Evolutionary conservation across 345 rosid genomes (phyloP).

Genomic region (Moricandia moricandioides): DNA sequence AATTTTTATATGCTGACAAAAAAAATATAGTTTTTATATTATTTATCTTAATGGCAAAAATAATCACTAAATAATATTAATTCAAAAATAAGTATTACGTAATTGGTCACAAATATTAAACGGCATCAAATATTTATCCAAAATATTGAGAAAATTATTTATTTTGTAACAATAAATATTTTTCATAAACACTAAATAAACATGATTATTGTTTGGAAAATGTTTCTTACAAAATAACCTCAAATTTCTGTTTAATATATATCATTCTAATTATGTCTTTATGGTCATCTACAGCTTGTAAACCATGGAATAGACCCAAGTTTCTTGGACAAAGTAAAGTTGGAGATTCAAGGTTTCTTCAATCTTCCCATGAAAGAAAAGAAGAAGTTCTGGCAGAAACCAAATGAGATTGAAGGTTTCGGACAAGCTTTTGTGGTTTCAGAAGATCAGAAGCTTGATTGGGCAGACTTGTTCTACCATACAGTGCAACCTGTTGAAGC

Average conservation of each 20-base stretch:
- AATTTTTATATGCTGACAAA: no score
- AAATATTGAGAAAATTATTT: no score
- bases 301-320: constrained; percentile 38
- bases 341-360: constrained; percentile 35
- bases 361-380: constrained; percentile 41
- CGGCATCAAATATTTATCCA: no score
- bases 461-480: constrained; percentile 36
- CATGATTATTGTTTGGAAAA: no score
- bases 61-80: no score
- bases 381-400: constrained; percentile 30
- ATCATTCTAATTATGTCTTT: neutral
- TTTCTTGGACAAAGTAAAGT: constrained; percentile 29
- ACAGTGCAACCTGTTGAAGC: constrained; percentile 23
- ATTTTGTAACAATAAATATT: no score
- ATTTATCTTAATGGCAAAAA: no score
- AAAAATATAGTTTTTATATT: no score
- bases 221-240: no score
- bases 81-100: no score
- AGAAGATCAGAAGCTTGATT: constrained; percentile 39
- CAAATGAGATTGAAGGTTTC: constrained; percentile 31
- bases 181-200: no score
- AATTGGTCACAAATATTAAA: no score
- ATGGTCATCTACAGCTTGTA: constrained; percentile 25
- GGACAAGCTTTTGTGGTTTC: constrained; percentile 39
- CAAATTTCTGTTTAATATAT: neutral